Conservation (phyloP, 306 rosid genomes). For the barrel medic (Medicago truncatula) region DNA sequence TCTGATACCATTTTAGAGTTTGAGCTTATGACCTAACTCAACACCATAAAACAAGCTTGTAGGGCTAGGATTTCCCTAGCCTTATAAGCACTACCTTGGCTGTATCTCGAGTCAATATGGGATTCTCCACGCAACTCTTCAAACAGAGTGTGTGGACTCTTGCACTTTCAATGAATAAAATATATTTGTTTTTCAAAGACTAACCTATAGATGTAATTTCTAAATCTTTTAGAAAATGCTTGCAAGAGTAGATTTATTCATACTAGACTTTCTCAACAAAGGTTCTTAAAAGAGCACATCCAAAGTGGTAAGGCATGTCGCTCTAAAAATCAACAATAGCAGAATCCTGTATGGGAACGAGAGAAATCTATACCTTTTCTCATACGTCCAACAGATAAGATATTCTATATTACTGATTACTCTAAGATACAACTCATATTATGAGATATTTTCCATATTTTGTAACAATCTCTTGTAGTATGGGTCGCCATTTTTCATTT, state of each 20-base stretch:
- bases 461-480: slow-evolving; percentile 22
- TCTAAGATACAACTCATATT: background rate
- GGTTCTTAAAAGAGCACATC: background rate
- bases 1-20: background rate
- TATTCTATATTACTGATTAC: slow-evolving; percentile 4
- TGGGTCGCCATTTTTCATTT: slow-evolving; percentile 30
- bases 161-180: slow-evolving; percentile 8
- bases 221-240: background rate
- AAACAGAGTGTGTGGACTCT: background rate
- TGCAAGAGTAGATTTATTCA: background rate
- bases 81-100: background rate
- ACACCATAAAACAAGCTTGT: background rate
- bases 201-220: background rate
- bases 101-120: background rate
- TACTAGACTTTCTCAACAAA: background rate
- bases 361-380: background rate
- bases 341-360: background rate
- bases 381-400: background rate
- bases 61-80: background rate
- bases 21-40: background rate
- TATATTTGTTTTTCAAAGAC: background rate
- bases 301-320: background rate
- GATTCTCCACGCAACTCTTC: background rate
- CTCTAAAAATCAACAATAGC: background rate
- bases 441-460: slow-evolving; percentile 14